Base-by-base conservation (phyloP, 768 basidiomycete species). In the Pisolithus orientalis region DNA sequence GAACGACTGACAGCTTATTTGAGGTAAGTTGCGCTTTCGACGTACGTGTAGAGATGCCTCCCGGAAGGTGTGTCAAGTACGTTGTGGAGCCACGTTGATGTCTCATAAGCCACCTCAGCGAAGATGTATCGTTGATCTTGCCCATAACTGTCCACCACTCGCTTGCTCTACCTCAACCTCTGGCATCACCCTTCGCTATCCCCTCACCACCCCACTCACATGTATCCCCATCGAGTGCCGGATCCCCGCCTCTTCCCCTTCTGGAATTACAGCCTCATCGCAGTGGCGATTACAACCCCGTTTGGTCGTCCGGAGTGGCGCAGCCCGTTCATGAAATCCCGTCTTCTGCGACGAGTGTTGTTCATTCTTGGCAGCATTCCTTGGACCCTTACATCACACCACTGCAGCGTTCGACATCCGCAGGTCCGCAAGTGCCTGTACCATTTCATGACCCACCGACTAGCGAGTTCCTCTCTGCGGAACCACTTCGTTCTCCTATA, bases 61-160 rank as follows among this genome's bases (percentile, higher is more conserved):
- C 84, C 39, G 85, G 82, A 63, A 84, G 78, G 88, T 89, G 57
- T 47, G 76, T 67, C 31, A 32, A 32, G 31, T 55, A 51, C 10
- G 5, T 25, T 29, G 5, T 29, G 44, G 50, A 44, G 44, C 53
- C 10, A 40, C 42, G 53, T 49, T 37, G 43, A 45, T 39, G 44
- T 52, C 46, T 49, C 56, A 55, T 51, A 47, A 47, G 63, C 13
- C 25, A 44, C 39, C 16, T 8, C 58, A 92, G 90, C 59, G 89
- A 87, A 65, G 87, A 90, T 62, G 76, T 88, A 25, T 59, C 77
- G 28, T 65, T 90, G 0, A 75, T 79, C 44, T 69, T 92, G 9
- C 86, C 86, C 9, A 75, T 89, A 0, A 73, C 72, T 24, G 74
- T 89, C 21, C 72, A 82, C 24, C 85, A 90, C 63, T 83, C 85